phyloP scores from a whole-genome alignment of 768 basidiomycete genomes.

The Exsudoporus frostii region DNA sequence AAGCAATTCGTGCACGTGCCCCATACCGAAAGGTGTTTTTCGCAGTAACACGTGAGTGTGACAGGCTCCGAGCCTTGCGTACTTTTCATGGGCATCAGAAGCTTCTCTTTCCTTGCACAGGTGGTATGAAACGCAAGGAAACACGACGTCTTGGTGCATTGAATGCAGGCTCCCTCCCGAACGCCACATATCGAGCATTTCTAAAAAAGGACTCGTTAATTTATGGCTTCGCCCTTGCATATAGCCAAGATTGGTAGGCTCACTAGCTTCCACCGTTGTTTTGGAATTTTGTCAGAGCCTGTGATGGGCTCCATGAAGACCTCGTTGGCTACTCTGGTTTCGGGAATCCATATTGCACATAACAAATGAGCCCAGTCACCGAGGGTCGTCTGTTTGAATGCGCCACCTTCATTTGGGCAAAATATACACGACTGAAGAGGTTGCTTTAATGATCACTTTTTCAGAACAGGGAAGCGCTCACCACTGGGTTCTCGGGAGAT shows the following conservation, averaged over 20 bases:
- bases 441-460: neutral
- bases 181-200: slow-evolving; percentile 66
- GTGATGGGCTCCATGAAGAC: slow-evolving; percentile 99
- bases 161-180: slow-evolving; percentile 85
- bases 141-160: slow-evolving; percentile 88
- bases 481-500: slow-evolving; percentile 94
- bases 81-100: slow-evolving; percentile 85
- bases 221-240: neutral
- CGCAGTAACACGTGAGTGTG: slow-evolving; percentile 78
- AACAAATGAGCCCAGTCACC: slow-evolving; percentile 96
- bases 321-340: slow-evolving; percentile 88
- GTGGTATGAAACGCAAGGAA: slow-evolving; percentile 94
- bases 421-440: slow-evolving; percentile 76
- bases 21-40: slow-evolving; percentile 86
- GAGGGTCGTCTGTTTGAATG: slow-evolving; percentile 93
- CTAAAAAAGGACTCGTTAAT: slow-evolving; percentile 22
- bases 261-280: slow-evolving; percentile 92
- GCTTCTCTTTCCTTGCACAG: slow-evolving; percentile 83
- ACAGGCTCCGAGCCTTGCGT: slow-evolving; percentile 71
- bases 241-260: slow-evolving; percentile 28
- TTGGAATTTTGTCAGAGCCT: slow-evolving; percentile 82
- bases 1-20: neutral
- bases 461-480: slow-evolving; percentile 37
- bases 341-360: slow-evolving; percentile 97
- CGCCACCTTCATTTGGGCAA: slow-evolving; percentile 95